phyloP scores from a whole-genome alignment of 495 filamentous ascomycete species.

The Penicillium steckii region DNA sequence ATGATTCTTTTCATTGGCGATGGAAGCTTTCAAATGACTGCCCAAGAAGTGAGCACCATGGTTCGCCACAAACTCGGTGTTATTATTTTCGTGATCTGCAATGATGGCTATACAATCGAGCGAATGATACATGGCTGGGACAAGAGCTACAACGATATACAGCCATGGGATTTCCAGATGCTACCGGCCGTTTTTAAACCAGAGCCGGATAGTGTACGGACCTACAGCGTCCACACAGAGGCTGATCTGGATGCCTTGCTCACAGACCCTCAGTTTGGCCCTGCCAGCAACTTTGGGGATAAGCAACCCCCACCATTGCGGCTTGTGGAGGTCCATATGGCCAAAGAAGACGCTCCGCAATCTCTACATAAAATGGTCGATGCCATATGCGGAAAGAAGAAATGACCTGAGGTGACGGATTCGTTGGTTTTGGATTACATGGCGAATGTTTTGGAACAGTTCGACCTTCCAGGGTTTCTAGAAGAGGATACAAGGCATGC shows the following conservation, averaged over 20 bases:
- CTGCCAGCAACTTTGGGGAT: slow-evolving; percentile 2
- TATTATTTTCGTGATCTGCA: slow-evolving; percentile 73
- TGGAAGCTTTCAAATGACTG: slow-evolving; percentile 74
- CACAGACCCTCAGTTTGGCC: slow-evolving; percentile 6
- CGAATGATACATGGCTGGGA: slow-evolving; percentile 68
- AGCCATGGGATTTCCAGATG: slow-evolving; percentile 45
- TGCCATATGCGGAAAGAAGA: neutral
- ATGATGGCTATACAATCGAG: slow-evolving; percentile 73
- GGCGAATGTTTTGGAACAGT: too few relatives aligned
- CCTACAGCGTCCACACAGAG: slow-evolving; percentile 6
- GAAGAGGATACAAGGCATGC: too few relatives aligned
- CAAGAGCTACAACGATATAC: slow-evolving; percentile 65
- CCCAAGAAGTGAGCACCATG: slow-evolving; percentile 74
- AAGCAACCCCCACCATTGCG: slow-evolving; percentile 1
- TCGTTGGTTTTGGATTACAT: too few relatives aligned
- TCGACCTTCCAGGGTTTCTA: too few relatives aligned
- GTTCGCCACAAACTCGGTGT: slow-evolving; percentile 63
- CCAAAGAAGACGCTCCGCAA: slow-evolving; percentile 7
- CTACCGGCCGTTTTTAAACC: slow-evolving; percentile 6
- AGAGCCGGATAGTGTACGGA: neutral
- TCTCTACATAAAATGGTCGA: neutral
- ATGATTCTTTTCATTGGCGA: slow-evolving; percentile 75
- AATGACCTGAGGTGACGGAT: neutral
- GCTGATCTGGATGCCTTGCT: slow-evolving; percentile 8
- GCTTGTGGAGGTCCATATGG: slow-evolving; percentile 16